phyloP scores from a whole-genome alignment of 23 red algal genomes.

The Cyanidioschyzon merolae region DNA sequence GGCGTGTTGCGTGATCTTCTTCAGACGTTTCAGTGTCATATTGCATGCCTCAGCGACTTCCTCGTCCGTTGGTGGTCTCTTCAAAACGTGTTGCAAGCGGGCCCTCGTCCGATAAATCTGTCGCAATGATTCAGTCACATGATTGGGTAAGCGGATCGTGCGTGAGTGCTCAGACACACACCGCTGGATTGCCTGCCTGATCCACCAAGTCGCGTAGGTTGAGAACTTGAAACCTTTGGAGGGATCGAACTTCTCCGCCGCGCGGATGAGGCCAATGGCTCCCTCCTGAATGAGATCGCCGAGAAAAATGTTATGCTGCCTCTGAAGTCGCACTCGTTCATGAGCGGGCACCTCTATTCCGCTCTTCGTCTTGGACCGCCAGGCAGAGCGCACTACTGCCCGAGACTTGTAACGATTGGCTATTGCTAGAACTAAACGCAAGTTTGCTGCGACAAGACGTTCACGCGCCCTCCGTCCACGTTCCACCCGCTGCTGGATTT shows the following conservation, averaged over 20 bases:
- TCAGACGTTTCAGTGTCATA: background rate
- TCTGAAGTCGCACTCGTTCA: background rate
- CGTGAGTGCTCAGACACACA: constrained; percentile 28
- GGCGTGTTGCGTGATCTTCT: background rate
- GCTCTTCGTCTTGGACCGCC: background rate
- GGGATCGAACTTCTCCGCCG: constrained; percentile 40
- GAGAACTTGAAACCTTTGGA: constrained; percentile 36
- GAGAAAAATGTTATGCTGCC: constrained; percentile 21
- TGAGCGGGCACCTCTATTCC: background rate
- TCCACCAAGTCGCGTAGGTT: constrained; percentile 58
- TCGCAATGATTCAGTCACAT: constrained; percentile 86
- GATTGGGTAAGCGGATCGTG: constrained; percentile 45
- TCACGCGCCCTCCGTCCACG: constrained; percentile 37
- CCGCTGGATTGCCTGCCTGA: constrained; percentile 36
- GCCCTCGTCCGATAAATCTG: background rate
- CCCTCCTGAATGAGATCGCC: constrained; percentile 47
- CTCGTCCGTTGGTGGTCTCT: background rate
- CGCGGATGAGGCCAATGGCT: constrained; percentile 37
- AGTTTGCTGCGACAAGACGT: constrained; percentile 63
- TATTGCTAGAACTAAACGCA: constrained; percentile 85
- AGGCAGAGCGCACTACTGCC: constrained; percentile 1
- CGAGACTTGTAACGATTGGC: constrained; percentile 57
- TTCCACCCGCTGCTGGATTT: constrained; percentile 26
- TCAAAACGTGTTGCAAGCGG: background rate
- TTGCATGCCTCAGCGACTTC: background rate